Percentiles rank a stretch among this genome's conserved stretches.
Conservation (phyloP, 768 basidiomycete genomes). For the Mycena venus region DNA sequence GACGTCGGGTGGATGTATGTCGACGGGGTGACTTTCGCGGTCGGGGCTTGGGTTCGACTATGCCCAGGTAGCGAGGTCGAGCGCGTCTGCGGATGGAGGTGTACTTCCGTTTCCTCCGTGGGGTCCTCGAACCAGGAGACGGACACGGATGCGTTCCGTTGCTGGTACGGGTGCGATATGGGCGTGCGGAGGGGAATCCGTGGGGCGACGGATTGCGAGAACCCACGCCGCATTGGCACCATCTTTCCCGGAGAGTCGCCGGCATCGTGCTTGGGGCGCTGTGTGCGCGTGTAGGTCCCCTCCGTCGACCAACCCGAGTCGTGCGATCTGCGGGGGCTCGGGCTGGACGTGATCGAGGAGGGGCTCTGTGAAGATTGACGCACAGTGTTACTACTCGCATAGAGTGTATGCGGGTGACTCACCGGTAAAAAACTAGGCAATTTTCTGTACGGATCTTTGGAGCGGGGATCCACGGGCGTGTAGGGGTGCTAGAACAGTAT, state of each 20-base stretch:
- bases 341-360: background rate
- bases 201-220: background rate
- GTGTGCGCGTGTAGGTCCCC: slow-evolving; percentile 24
- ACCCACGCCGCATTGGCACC: background rate
- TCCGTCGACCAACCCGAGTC: slow-evolving; percentile 25
- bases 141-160: background rate
- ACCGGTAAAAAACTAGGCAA: slow-evolving; percentile 1
- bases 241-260: background rate
- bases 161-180: slow-evolving; percentile 14
- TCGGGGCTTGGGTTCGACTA: background rate
- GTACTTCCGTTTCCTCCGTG: no score
- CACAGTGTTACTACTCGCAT: background rate
- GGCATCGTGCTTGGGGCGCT: slow-evolving; percentile 2
- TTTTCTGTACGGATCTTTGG: slow-evolving; percentile 9
- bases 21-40: background rate
- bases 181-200: slow-evolving; percentile 18
- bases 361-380: background rate
- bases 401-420: background rate
- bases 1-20: background rate
- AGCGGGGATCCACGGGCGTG: background rate
- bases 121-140: background rate
- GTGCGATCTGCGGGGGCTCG: slow-evolving; percentile 11
- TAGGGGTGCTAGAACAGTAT: background rate
- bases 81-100: background rate
- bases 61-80: background rate